Conservation (phyloP, 352 stramenopile species). For the Phytopythium kandeliae region DNA sequence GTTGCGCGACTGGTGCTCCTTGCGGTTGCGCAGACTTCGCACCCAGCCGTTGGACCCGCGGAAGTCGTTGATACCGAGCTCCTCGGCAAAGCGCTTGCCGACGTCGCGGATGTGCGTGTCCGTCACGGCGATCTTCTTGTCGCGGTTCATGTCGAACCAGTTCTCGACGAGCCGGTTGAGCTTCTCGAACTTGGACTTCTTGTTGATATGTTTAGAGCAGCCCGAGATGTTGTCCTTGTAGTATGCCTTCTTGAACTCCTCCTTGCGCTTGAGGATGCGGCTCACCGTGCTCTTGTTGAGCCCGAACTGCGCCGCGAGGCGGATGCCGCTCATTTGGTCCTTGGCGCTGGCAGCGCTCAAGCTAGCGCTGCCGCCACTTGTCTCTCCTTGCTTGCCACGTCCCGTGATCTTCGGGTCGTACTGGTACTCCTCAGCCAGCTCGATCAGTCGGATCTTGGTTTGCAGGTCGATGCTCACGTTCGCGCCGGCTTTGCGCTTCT, state of each 20-base stretch:
- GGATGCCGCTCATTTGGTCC: constrained; percentile 69
- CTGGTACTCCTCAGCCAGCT: constrained; percentile 76
- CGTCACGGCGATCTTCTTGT: constrained; percentile 61
- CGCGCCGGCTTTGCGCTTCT: constrained; percentile 54
- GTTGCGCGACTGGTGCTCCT: constrained; percentile 52
- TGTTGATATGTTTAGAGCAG: constrained; percentile 84
- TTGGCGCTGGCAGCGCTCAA: constrained; percentile 11
- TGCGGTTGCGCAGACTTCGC: constrained; percentile 70
- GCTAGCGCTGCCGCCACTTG: not conserved
- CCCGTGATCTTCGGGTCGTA: constrained; percentile 61
- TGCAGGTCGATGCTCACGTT: constrained; percentile 77
- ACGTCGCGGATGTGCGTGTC: constrained; percentile 76
- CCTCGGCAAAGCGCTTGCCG: constrained; percentile 62
- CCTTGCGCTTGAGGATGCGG: constrained; percentile 82
- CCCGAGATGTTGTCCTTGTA: constrained; percentile 84
- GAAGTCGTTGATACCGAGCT: constrained; percentile 72
- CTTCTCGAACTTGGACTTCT: constrained; percentile 85
- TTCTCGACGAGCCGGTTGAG: constrained; percentile 78
- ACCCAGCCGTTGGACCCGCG: constrained; percentile 78
- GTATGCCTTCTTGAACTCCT: constrained; percentile 84
- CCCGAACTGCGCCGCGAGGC: constrained; percentile 62
- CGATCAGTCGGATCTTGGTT: constrained; percentile 83
- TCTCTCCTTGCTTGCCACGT: constrained; percentile 22
- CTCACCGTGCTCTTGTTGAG: constrained; percentile 83
- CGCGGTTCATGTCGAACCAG: constrained; percentile 77